Evolutionary conservation across 1,284 basidiomycete genomes (phyloP).

Genomic region (Xerocomus amazonicus): DNA sequence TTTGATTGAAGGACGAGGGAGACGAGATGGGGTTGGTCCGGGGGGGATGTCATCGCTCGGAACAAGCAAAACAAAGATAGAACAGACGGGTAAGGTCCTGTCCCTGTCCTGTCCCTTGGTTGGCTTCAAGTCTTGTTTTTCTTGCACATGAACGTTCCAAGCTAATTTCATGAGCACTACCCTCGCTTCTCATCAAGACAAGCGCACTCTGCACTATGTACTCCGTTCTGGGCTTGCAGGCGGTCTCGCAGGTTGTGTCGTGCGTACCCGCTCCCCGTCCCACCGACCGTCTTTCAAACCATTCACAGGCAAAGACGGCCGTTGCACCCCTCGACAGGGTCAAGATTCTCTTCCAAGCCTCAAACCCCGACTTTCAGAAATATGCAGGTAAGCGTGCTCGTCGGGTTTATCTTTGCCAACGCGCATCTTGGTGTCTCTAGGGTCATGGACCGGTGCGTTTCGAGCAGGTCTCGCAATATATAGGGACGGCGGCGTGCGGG

Average conservation of each 20-base stretch:
- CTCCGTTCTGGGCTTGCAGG: slow-evolving; percentile 85
- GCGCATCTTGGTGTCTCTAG: slow-evolving; percentile 35
- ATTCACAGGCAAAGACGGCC: slow-evolving; percentile 84
- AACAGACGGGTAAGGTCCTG: neutral
- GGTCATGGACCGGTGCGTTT: slow-evolving; percentile 83
- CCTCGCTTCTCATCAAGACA: slow-evolving; percentile 49
- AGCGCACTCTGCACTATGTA: slow-evolving; percentile 72
- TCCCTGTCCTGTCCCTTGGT: no score
- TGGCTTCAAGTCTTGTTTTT: no score
- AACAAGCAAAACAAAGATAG: no score
- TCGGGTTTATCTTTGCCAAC: slow-evolving; percentile 1
- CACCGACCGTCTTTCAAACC: neutral
- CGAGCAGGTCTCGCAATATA: slow-evolving; percentile 84
- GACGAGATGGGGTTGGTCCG: slow-evolving; percentile 54
- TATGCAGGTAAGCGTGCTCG: slow-evolving; percentile 71
- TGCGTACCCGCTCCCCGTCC: slow-evolving; percentile 44
- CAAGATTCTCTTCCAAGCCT: slow-evolving; percentile 98
- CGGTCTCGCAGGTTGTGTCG: slow-evolving; percentile 90
- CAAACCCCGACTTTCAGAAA: slow-evolving; percentile 91
- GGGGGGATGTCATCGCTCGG: slow-evolving; percentile 17
- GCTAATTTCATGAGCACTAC: slow-evolving; percentile 30
- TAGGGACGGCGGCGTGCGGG: slow-evolving; percentile 65
- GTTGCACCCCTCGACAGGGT: slow-evolving; percentile 97
- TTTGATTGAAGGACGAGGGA: slow-evolving; percentile 76
- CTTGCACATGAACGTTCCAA: neutral